Evolutionary conservation across 176 grass and related monocot species (phyloP).

Genomic region (Aegilops speltoides): DNA sequence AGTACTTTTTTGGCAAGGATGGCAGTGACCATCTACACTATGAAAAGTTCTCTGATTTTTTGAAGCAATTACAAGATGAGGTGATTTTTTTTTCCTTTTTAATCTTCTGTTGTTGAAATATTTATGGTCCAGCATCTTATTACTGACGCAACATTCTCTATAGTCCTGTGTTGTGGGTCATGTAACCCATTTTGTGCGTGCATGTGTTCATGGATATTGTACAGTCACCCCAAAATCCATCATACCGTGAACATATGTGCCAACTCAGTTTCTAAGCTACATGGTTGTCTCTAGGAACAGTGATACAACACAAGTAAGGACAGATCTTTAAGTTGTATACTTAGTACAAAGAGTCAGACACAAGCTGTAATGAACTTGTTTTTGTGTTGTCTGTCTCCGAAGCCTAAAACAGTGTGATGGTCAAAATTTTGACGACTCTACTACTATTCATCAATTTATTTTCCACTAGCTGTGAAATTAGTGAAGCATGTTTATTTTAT

Average conservation of each 20-base stretch:
- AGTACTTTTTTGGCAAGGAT: conserved; percentile 96
- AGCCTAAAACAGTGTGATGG: background rate
- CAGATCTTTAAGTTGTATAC: background rate
- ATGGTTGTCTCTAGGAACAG: conserved; percentile 5
- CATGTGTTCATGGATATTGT: background rate
- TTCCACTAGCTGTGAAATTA: background rate
- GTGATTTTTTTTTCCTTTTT: conserved; percentile 35
- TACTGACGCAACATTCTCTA: background rate
- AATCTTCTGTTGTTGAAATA: background rate
- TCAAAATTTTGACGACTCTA: background rate
- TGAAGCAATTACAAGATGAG: conserved; percentile 85
- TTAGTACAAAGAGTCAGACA: background rate
- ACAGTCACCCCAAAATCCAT: background rate
- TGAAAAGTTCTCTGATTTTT: conserved; percentile 85
- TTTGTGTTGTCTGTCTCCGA: background rate
- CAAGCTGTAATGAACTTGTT: background rate
- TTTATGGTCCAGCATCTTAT: background rate
- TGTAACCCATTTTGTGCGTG: background rate
- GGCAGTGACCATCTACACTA: conserved; percentile 67
- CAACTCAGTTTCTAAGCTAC: background rate
- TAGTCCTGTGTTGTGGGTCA: background rate
- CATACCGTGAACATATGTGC: background rate
- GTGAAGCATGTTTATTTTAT: background rate
- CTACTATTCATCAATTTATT: background rate
- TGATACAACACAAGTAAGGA: background rate